Conservation (phyloP, 2,329 filamentous ascomycete species). For the Tolypocladium pustulatum region DNA sequence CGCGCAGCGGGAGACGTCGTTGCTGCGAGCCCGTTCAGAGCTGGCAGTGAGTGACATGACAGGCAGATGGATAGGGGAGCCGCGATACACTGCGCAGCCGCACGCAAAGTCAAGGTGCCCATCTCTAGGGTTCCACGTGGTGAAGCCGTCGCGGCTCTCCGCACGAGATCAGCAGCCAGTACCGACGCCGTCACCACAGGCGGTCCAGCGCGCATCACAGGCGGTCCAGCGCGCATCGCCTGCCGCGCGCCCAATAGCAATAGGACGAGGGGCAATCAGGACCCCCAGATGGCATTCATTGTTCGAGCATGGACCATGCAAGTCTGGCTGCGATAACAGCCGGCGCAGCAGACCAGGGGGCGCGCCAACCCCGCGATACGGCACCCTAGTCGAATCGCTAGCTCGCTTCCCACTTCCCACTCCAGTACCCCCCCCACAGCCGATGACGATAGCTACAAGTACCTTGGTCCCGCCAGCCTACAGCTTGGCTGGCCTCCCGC, state of each 20-base stretch:
- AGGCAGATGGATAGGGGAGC: neutral
- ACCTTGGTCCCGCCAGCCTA: neutral
- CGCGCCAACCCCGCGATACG: neutral
- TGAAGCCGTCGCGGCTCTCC: neutral
- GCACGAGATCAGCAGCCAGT: neutral
- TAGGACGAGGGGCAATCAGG: neutral
- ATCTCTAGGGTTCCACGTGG: neutral
- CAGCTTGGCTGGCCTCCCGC: neutral
- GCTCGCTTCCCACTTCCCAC: neutral
- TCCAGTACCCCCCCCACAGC: neutral
- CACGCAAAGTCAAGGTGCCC: too few relatives aligned
- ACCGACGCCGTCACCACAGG: neutral
- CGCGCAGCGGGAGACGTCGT: neutral
- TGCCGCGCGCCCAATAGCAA: neutral
- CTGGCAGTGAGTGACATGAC: too few relatives aligned
- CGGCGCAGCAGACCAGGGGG: neutral
- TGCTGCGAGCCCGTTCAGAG: neutral
- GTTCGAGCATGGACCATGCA: too few relatives aligned
- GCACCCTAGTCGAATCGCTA: neutral
- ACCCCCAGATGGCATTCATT: too few relatives aligned
- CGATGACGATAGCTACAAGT: neutral
- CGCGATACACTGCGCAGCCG: neutral
- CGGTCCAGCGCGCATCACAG: neutral
- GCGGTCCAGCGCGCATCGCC: neutral
- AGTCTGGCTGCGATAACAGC: neutral